Conservation (phyloP, 2,329 filamentous ascomycete genomes). For the Sclerotinia subarctica region DNA sequence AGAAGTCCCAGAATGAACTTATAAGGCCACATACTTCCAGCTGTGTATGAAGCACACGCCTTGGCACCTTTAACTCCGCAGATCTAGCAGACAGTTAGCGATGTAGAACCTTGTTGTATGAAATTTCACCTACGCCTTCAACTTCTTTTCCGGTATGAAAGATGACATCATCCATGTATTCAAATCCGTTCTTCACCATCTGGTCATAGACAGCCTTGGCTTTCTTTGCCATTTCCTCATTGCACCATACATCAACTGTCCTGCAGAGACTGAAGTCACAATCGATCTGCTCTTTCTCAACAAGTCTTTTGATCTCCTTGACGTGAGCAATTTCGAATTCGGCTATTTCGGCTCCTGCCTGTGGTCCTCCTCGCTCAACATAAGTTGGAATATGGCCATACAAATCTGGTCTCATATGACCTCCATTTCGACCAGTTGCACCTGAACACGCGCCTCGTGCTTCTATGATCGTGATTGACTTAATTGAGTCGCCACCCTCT, state of each 20-base stretch:
- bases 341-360: slow-evolving; percentile 24
- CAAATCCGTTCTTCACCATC: slow-evolving; percentile 10
- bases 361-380: slow-evolving; percentile 8
- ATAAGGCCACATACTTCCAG: slow-evolving; percentile 51
- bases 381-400: slow-evolving; percentile 20
- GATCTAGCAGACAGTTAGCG: slow-evolving; percentile 11
- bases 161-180: slow-evolving; percentile 20
- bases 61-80: slow-evolving; percentile 32
- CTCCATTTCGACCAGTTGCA: slow-evolving; percentile 64
- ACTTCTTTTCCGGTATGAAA: slow-evolving; percentile 7
- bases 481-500: slow-evolving; percentile 43
- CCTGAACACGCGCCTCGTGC: slow-evolving; percentile 77
- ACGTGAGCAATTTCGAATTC: slow-evolving; percentile 43
- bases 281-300: slow-evolving; percentile 43
- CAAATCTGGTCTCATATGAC: slow-evolving; percentile 18
- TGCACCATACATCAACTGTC: slow-evolving; percentile 17
- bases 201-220: slow-evolving; percentile 13
- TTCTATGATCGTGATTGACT: slow-evolving; percentile 64
- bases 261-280: slow-evolving; percentile 43
- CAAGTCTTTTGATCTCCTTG: slow-evolving; percentile 39
- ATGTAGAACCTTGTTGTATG: too few relatives aligned
- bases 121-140: slow-evolving; percentile 7
- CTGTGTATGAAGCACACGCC: slow-evolving; percentile 27
- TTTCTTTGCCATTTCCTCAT: slow-evolving; percentile 7
- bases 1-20: slow-evolving; percentile 56